Conservation (phyloP, 331 rosid genomes). For the Pyrus hybrid region DNA sequence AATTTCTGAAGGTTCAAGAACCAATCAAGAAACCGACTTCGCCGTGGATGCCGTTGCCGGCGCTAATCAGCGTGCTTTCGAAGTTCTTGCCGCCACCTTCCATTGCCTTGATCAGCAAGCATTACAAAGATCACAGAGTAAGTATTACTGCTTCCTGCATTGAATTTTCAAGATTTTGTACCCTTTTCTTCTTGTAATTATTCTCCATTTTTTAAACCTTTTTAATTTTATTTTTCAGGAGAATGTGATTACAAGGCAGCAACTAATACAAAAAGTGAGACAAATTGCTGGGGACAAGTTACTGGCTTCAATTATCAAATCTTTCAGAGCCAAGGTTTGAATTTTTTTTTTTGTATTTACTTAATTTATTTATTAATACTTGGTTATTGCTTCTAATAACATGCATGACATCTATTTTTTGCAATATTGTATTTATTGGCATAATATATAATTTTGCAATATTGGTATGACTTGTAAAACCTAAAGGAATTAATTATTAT, state of each 20-base stretch:
- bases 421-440: no score
- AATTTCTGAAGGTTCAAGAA: conserved; percentile 18
- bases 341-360: neutral
- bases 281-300: conserved; percentile 65
- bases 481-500: no score
- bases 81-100: conserved; percentile 42
- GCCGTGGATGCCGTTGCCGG: conserved; percentile 83
- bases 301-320: conserved; percentile 46
- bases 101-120: conserved; percentile 40
- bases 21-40: conserved; percentile 51
- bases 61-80: conserved; percentile 56
- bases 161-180: neutral
- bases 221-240: conserved; percentile 35
- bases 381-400: neutral
- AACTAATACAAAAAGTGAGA: conserved; percentile 55
- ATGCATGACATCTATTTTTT: neutral
- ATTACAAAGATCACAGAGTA: conserved; percentile 51
- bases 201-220: neutral
- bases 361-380: neutral
- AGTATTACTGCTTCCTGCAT: conserved; percentile 22
- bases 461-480: no score
- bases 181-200: neutral
- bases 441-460: no score
- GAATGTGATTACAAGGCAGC: conserved; percentile 45
- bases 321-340: conserved; percentile 56